Evolutionary conservation across 2,329 filamentous ascomycete species (phyloP).

Genomic region (Didymella glomerata): DNA sequence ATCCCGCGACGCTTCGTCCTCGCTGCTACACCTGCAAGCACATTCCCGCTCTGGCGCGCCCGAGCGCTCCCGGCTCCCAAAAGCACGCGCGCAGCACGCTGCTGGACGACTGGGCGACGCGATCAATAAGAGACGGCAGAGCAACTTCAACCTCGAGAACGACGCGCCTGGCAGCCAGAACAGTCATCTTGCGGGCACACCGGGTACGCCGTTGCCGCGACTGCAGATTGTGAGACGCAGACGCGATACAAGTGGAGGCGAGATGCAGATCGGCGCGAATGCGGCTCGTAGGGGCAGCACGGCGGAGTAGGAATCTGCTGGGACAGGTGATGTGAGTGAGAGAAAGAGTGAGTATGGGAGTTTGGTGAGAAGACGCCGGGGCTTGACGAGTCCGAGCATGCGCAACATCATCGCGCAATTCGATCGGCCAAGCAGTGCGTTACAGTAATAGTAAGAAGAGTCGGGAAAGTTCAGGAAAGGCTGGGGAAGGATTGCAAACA

Average conservation of each 20-base stretch:
- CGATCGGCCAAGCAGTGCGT: neutral
- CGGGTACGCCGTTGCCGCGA: conserved; percentile 36
- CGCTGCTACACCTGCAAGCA: conserved; percentile 36
- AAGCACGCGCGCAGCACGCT: conserved; percentile 37
- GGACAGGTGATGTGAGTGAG: neutral
- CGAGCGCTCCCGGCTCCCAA: conserved; percentile 39
- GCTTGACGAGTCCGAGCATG: conserved; percentile 12
- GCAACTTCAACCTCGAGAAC: conserved; percentile 39
- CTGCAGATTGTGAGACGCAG: conserved; percentile 46
- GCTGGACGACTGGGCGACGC: conserved; percentile 41
- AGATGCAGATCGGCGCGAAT: conserved; percentile 30
- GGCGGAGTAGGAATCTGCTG: conserved; percentile 21
- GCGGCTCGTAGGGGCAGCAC: conserved; percentile 22
- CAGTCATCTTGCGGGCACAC: conserved; percentile 10
- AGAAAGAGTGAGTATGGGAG: conserved; percentile 9
- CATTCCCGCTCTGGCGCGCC: conserved; percentile 25
- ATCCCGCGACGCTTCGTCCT: conserved; percentile 40
- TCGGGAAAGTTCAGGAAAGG: too few relatives aligned
- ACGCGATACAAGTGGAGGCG: conserved; percentile 48
- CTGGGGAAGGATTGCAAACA: neutral
- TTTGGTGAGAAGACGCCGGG: conserved; percentile 11
- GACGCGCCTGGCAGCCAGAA: conserved; percentile 23
- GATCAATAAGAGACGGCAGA: conserved; percentile 37
- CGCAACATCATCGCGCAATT: conserved; percentile 9
- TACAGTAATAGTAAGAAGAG: neutral